Evolutionary conservation across 148 eudicot species (phyloP).

Genomic region (Oxyria digyna): DNA sequence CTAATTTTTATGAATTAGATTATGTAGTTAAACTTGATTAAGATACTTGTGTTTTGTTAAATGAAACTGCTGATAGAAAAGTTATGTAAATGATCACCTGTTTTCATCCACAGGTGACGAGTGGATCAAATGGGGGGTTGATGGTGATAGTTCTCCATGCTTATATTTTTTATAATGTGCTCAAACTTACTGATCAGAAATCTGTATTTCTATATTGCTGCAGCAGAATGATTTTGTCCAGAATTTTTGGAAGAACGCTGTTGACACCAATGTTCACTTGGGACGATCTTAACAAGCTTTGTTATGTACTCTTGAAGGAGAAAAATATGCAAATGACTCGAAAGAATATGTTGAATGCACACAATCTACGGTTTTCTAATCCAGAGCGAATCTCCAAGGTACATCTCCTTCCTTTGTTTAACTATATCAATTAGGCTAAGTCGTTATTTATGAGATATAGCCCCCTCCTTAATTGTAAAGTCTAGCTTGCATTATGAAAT

Average conservation of each 20-base stretch:
- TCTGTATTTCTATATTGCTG: background rate
- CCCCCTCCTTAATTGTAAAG: background rate
- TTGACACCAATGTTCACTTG: constrained; percentile 45
- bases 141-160: too few relatives aligned
- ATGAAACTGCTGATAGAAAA: too few relatives aligned
- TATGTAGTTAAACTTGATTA: too few relatives aligned
- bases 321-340: constrained; percentile 92
- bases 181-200: background rate
- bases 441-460: too few relatives aligned
- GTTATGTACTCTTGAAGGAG: constrained; percentile 88
- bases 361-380: constrained; percentile 66
- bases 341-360: constrained; percentile 84
- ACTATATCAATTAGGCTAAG: background rate
- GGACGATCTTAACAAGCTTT: constrained; percentile 84
- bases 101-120: too few relatives aligned
- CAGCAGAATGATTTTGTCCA: constrained; percentile 25
- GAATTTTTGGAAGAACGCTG: constrained; percentile 35
- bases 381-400: constrained; percentile 94
- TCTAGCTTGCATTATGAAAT: background rate
- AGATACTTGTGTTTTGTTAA: too few relatives aligned
- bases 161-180: background rate
- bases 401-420: background rate
- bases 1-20: too few relatives aligned
- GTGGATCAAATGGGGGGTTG: too few relatives aligned
- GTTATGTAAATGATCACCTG: too few relatives aligned